A percentile compares a stretch with the other conserved stretches of the same genome.
phyloP scores from a whole-genome alignment of 352 stramenopile genomes.

The Phytophthora sansomeana region DNA sequence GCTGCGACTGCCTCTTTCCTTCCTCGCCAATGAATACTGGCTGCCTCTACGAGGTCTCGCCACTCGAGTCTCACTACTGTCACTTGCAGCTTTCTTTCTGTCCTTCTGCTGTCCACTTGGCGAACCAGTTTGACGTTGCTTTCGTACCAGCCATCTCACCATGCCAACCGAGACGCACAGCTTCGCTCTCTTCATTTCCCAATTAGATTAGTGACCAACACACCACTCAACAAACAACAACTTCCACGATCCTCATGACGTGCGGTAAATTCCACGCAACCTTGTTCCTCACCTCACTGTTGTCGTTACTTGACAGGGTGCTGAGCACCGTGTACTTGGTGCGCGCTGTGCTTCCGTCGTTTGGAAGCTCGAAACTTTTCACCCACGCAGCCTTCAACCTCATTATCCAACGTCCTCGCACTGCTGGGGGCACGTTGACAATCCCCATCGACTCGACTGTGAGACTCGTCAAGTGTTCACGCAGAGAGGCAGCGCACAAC shows the following conservation, averaged over 20 bases:
- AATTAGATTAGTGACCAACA: too few species aligned
- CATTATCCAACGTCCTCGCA: constrained; percentile 18
- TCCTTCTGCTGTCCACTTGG: too few species aligned
- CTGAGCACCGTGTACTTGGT: constrained; percentile 27
- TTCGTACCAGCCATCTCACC: too few species aligned
- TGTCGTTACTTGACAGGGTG: constrained; percentile 2
- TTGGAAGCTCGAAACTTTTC: neutral
- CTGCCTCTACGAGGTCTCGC: too few species aligned
- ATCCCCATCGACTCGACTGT: constrained; percentile 29
- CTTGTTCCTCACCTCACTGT: neutral
- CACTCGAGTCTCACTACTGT: too few species aligned
- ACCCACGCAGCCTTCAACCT: constrained; percentile 21
- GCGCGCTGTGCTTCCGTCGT: neutral
- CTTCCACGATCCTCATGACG: constrained; percentile 16
- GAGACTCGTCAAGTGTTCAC: constrained; percentile 23
- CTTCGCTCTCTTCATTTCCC: too few species aligned
- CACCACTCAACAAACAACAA: neutral
- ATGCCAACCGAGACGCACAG: too few species aligned
- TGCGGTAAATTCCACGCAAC: constrained; percentile 22
- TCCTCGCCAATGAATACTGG: too few species aligned
- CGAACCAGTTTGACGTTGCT: too few species aligned
- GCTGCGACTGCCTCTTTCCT: too few species aligned
- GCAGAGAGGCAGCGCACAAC: constrained; percentile 16
- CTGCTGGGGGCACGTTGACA: constrained; percentile 18
- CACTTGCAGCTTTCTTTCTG: too few species aligned